Evolutionary conservation across 306 rosid species (phyloP), one percentile per base, ranked within the genome.

Genomic region (Trifolium repens): DNA sequence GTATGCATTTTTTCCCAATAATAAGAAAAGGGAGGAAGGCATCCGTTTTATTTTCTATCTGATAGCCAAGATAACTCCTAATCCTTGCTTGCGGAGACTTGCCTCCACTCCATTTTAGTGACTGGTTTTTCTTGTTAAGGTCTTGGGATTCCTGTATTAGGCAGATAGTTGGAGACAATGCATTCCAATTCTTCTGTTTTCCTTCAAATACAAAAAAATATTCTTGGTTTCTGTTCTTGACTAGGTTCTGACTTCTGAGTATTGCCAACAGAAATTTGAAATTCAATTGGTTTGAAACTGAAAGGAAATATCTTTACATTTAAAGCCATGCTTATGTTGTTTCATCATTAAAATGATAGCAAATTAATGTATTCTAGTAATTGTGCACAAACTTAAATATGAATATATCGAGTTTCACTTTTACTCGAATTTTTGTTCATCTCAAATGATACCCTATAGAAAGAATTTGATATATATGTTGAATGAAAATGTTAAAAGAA

Each of bases 1-100:
- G 73, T 80, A 73, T 63, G 74, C 83, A 76, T 30, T 53, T 67
- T 37, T 70, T 65, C 71, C 61, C 81, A 86, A 81, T 78, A 86
- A 81, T 77, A 54, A 75, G 73, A 49, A 61, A 61, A 49, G 78
- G 75, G 73, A 73, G 74, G 76, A 63, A 59, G 49, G 69, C 72
- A 46, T 76, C 71, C 34, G 59, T 72, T 78, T 80, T 73, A 61
- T 72, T 76, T 66, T 39, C 65, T 9, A 4, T 43, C 58, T 43
- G 35, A 71, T n/a, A 17, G 67, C 43, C 43, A n/a, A 14, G 40
- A 32, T 69, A 66, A 58, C 61, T 43, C 55, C 65, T 73, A 40
- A 50, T 73, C n/a, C 70, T 10, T 73, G 68, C 66, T 60, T 27
- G 11, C 67, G n/a, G 4, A 30, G 16, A 27, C 16, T 16, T 59